Base-by-base conservation (phyloP, 208 protist species). In the Trypanosoma grayi region DNA sequence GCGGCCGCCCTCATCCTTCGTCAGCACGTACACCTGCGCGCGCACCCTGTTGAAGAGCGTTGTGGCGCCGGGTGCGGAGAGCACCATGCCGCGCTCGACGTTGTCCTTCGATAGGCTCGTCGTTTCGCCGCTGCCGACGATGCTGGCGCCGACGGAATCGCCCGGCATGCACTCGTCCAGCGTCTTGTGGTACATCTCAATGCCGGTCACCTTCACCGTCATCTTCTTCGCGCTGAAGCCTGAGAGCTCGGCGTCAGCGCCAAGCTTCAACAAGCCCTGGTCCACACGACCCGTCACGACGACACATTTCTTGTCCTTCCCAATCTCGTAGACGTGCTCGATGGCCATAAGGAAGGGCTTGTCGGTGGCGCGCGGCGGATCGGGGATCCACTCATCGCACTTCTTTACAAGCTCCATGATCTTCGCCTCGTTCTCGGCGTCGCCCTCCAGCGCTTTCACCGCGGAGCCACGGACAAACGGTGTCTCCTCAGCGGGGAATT, bases 311-410 rank as follows among this genome's bases (percentile, higher is more conserved):
- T 92, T 87, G 58, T 97, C 96, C 62, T 85, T 87, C 72, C 86
- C 87, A 47, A 92, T 85, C 40, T 93, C 90, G 72, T 97, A 98
- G 20, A 97, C 92, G 70, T 91, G 90, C 77, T 99, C 97, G 63
- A 99, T 94, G 39, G 97, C 84, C 95, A 99, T 98, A n/a, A 98
- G 78, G 83, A 99, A 99, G 24, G 92, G 93, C 77, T 98, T 98
- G 55, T 98, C 96, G 0, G 90, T 92, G 60, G 96, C 93, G 63
- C 97, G 92, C 53, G 89, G 81, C 41, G 95, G 95, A 60, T 94
- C 86, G 1, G 92, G 92, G 70, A 98, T 97, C 72, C 97, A 96
- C 64, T 92, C 82, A 67, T 97, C 90, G 63, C 88, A 92, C 62
- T 87, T 87, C 60, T 98, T 84, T 34, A 99, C 80, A 40, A 95